These are phyloP conservation scores for Gonium pectorale DNA, from an alignment of 139 green algal genomes.

Conservation along the genomic window DNA sequence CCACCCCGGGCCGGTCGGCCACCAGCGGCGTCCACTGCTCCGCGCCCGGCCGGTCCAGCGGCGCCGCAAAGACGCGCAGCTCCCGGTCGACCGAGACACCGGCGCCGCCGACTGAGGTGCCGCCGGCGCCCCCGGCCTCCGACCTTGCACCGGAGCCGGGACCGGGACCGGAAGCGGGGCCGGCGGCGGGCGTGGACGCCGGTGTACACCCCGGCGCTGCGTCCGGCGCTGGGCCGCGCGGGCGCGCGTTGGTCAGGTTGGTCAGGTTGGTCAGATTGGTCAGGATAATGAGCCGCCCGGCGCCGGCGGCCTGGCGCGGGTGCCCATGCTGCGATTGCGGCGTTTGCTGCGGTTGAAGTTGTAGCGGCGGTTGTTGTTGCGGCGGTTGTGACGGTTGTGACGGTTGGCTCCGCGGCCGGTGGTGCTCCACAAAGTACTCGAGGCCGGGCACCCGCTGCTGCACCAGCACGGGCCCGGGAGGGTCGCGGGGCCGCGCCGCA, in stretches of 20 bases:
- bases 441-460: constrained; percentile 58
- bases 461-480: constrained; percentile 38
- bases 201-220: too few relatives aligned
- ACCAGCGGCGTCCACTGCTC: constrained; percentile 61
- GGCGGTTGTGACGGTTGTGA: neutral
- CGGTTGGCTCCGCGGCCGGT: neutral
- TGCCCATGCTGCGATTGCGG: neutral
- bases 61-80: constrained; percentile 9
- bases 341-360: neutral
- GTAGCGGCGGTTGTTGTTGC: neutral
- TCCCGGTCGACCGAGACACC: neutral
- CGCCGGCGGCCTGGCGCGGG: neutral
- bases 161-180: too few relatives aligned
- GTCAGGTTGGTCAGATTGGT: too few relatives aligned
- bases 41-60: neutral
- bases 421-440: constrained; percentile 88
- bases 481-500: neutral
- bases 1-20: constrained; percentile 4
- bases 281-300: constrained; percentile 47
- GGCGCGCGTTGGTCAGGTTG: too few relatives aligned
- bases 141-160: too few relatives aligned
- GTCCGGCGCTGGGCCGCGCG: too few relatives aligned
- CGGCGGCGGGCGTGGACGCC: too few relatives aligned
- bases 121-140: neutral
- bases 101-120: neutral